phyloP scores from a whole-genome alignment of 768 basidiomycete species.

The Lactarius indigo region DNA sequence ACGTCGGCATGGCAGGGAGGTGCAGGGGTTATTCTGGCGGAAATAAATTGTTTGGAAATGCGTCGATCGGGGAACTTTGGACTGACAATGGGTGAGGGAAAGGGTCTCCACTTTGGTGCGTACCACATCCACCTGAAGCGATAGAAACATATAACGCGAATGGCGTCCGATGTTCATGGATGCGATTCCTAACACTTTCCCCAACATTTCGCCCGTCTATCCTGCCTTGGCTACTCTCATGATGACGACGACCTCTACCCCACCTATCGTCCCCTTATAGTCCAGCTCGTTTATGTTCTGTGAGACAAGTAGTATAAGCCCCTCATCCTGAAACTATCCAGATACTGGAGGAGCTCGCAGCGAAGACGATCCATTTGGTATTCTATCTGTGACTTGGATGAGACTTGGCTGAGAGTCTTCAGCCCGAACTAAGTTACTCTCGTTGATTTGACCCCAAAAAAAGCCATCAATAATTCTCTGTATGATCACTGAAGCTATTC shows the following conservation, averaged over 20 bases:
- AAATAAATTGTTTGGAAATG: slow-evolving; percentile 84
- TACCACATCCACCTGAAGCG: slow-evolving; percentile 4
- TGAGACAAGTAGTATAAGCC: slow-evolving; percentile 68
- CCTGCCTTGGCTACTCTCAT: slow-evolving; percentile 81
- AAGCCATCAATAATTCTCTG: not conserved
- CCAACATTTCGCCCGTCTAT: slow-evolving; percentile 82
- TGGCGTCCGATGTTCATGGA: slow-evolving; percentile 60
- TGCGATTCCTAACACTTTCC: slow-evolving; percentile 68
- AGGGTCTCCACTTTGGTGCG: slow-evolving; percentile 70
- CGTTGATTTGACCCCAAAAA: slow-evolving; percentile 6
- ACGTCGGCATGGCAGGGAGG: slow-evolving; percentile 68
- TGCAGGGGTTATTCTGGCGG: slow-evolving; percentile 72
- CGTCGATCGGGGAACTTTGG: slow-evolving; percentile 78
- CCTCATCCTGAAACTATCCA: slow-evolving; percentile 75
- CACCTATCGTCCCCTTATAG: slow-evolving; percentile 72
- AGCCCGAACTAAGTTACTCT: too few relatives aligned
- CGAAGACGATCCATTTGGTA: slow-evolving; percentile 63
- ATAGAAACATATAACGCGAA: slow-evolving; percentile 30
- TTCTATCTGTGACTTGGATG: slow-evolving; percentile 14
- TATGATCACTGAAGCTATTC: not conserved
- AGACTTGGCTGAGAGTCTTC: not conserved
- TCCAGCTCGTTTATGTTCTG: slow-evolving; percentile 51
- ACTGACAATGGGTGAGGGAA: slow-evolving; percentile 74
- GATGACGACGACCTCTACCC: slow-evolving; percentile 49
- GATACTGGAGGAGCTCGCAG: slow-evolving; percentile 71